Evolutionary conservation across 768 basidiomycete genomes (phyloP).

Genomic region (Termitomyces sp.): DNA sequence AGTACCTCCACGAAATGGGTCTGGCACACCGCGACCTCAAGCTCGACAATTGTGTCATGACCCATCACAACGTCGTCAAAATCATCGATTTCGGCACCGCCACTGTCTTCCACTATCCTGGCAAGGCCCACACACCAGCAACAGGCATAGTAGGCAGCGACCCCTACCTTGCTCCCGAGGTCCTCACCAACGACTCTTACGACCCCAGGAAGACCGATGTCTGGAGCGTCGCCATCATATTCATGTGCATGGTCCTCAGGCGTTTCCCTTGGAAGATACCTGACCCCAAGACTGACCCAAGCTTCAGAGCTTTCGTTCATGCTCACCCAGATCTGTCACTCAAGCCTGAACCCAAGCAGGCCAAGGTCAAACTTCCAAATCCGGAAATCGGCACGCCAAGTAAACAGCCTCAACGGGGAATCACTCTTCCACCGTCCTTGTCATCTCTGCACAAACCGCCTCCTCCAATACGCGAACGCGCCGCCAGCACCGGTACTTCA

Average conservation of each 20-base stretch:
- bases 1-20: conserved; percentile 96
- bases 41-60: conserved; percentile 99
- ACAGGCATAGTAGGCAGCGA: conserved; percentile 95
- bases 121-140: conserved; percentile 73
- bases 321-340: conserved; percentile 83
- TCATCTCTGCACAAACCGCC: conserved; percentile 15
- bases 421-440: conserved; percentile 29
- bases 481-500: conserved; percentile 26
- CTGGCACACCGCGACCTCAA: conserved; percentile 98
- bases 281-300: conserved; percentile 87
- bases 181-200: conserved; percentile 72
- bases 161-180: conserved; percentile 97
- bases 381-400: conserved; percentile 6
- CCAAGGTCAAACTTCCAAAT: conserved; percentile 14
- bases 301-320: conserved; percentile 86
- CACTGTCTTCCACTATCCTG: conserved; percentile 99
- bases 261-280: conserved; percentile 99
- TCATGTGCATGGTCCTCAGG: conserved; percentile 97
- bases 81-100: conserved; percentile 99
- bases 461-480: conserved; percentile 24
- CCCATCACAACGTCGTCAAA: conserved; percentile 89
- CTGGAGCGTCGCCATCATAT: conserved; percentile 97
- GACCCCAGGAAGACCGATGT: conserved; percentile 98
- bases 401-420: conserved; percentile 22
- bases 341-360: conserved; percentile 35